Evolutionary conservation across 108 stramenopile genomes (phyloP).

Genomic region (Chaetoceros muelleri): DNA sequence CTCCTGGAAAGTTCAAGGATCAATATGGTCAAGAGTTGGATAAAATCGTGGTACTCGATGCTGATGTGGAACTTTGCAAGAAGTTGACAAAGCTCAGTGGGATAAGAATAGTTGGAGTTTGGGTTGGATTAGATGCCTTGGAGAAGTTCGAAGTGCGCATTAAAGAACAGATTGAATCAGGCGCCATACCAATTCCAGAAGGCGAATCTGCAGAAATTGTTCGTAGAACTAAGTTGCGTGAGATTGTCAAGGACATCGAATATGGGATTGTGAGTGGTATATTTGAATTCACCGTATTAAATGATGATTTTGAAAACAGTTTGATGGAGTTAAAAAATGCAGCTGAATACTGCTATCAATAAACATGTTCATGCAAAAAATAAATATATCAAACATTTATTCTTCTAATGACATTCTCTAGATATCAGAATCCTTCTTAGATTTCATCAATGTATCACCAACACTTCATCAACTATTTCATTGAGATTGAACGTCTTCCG

Average conservation of each 20-base stretch:
- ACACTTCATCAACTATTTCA: too few relatives aligned
- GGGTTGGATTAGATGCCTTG: constrained; percentile 63
- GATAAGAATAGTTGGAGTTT: constrained; percentile 60
- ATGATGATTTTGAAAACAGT: constrained; percentile 52
- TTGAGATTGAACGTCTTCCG: too few relatives aligned
- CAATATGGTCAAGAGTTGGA: constrained; percentile 8
- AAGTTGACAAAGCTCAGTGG: constrained; percentile 33
- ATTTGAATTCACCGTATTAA: constrained; percentile 82
- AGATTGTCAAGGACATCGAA: constrained; percentile 72
- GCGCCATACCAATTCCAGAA: constrained; percentile 29
- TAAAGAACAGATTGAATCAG: constrained; percentile 35
- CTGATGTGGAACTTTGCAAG: constrained; percentile 49
- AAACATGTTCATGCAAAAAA: background rate
- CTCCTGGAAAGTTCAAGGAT: constrained; percentile 18
- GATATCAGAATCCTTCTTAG: too few relatives aligned
- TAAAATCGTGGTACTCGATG: constrained; percentile 68
- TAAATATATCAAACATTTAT: background rate
- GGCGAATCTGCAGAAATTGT: constrained; percentile 52
- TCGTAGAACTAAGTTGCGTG: constrained; percentile 37
- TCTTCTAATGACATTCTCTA: background rate
- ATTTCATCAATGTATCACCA: too few relatives aligned
- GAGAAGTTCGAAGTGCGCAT: constrained; percentile 50
- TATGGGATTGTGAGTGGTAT: constrained; percentile 71
- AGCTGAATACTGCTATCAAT: constrained; percentile 57
- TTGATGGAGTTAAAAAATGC: constrained; percentile 51